A percentile compares a stretch with the other conserved stretches of the same genome.
These are phyloP conservation scores for Cyclostephanos invisitatus DNA, from an alignment of 108 stramenopile genomes.

Conservation along the genomic window DNA sequence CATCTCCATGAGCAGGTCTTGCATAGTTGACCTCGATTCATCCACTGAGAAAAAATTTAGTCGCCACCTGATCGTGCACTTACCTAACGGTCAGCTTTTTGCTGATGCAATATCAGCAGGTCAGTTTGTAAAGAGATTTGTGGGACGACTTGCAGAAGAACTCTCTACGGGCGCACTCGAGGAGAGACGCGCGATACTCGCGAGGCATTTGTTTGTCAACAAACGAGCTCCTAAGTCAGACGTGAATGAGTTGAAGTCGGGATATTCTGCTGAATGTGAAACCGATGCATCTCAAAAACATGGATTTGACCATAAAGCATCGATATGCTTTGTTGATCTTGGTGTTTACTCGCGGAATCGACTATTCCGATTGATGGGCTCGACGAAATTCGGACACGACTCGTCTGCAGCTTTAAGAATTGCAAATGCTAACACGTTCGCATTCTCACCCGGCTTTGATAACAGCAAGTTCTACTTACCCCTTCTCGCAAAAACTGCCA, in stretches of 20 bases:
- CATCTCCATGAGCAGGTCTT: slow-evolving; percentile 34
- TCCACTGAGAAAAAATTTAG: slow-evolving; percentile 91
- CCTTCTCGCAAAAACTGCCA: background rate
- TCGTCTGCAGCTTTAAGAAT: slow-evolving; percentile 66
- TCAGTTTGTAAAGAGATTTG: slow-evolving; percentile 70
- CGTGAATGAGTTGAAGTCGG: background rate
- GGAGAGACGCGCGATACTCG: slow-evolving; percentile 46
- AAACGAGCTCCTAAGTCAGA: slow-evolving; percentile 22
- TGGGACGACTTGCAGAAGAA: slow-evolving; percentile 68
- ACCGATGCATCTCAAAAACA: slow-evolving; percentile 1
- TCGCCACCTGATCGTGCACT: slow-evolving; percentile 87
- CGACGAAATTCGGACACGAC: slow-evolving; percentile 82
- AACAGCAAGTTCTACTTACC: slow-evolving; percentile 66
- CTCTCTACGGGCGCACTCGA: slow-evolving; percentile 49
- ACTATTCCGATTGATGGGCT: slow-evolving; percentile 90
- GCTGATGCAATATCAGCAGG: slow-evolving; percentile 68
- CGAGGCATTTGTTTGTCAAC: slow-evolving; percentile 73
- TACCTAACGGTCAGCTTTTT: slow-evolving; percentile 70
- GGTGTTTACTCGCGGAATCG: slow-evolving; percentile 93
- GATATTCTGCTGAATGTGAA: background rate
- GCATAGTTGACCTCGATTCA: slow-evolving; percentile 89
- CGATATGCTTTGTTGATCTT: slow-evolving; percentile 84
- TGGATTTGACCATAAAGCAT: background rate
- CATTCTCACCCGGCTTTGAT: slow-evolving; percentile 51
- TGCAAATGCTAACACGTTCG: slow-evolving; percentile 53